phyloP scores from a whole-genome alignment of 768 basidiomycete genomes.

The Trametes meyenii region DNA sequence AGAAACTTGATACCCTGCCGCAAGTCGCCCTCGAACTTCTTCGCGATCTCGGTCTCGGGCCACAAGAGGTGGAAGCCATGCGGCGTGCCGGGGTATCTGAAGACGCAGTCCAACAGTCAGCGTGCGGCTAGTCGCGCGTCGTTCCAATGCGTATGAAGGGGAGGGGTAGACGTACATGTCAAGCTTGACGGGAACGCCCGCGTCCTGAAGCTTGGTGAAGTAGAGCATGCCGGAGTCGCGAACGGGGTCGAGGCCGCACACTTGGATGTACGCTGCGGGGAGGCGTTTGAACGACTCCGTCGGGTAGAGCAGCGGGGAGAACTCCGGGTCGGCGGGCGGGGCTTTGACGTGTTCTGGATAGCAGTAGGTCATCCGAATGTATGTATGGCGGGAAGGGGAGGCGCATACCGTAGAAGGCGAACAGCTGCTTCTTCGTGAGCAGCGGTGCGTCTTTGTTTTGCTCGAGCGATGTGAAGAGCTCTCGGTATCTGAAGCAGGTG shows the following conservation, averaged over 20 bases:
- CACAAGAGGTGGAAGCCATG: conserved; percentile 4
- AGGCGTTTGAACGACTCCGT: conserved; percentile 21
- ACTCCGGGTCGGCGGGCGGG: conserved; percentile 5
- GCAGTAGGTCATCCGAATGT: not conserved
- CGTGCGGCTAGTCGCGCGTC: no score
- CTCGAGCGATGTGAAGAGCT: not conserved
- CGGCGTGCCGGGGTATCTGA: conserved; percentile 7
- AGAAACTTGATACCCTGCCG: not conserved
- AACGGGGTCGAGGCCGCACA: conserved; percentile 30
- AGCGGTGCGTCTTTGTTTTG: conserved; percentile 11
- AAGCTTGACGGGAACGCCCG: conserved; percentile 27
- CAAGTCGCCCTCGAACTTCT: not conserved
- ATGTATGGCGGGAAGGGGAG: not conserved
- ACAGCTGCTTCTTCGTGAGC: not conserved
- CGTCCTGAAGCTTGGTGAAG: conserved; percentile 25
- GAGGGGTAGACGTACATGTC: conserved; percentile 23
- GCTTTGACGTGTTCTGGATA: not conserved
- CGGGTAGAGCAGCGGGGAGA: conserved; percentile 25
- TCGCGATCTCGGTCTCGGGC: conserved; percentile 1
- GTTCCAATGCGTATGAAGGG: not conserved
- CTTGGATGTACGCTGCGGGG: conserved; percentile 30
- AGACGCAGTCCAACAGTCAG: not conserved
- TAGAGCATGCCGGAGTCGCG: conserved; percentile 35
- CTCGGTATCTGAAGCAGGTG: not conserved
- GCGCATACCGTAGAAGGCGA: not conserved